Percentiles rank a stretch among this genome's conserved stretches.
Evolutionary conservation across 805 yeast species (phyloP).

Genomic region (Barnettozyma californica): DNA sequence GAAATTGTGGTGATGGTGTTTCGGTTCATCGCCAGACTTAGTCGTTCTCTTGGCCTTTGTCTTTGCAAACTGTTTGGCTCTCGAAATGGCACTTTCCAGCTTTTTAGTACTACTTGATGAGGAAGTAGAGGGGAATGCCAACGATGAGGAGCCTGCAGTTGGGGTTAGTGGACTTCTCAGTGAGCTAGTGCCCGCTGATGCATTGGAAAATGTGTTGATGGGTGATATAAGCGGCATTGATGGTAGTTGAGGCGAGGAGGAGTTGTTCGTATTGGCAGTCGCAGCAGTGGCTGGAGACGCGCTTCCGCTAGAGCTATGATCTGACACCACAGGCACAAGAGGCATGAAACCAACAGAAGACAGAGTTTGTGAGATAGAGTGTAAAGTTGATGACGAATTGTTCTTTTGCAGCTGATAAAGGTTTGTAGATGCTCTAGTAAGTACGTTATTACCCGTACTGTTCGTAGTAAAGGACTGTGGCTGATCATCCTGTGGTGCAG

Average conservation of each 20-base stretch:
- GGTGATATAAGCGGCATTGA: background rate
- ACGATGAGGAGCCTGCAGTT: background rate
- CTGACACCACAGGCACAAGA: constrained; percentile 9
- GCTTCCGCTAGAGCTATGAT: background rate
- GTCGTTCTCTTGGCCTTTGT: constrained; percentile 19
- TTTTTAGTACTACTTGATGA: constrained; percentile 4
- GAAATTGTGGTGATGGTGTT: constrained; percentile 13
- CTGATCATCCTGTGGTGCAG: background rate
- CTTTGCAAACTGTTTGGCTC: constrained; percentile 25
- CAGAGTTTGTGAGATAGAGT: constrained; percentile 20
- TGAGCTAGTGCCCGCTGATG: background rate
- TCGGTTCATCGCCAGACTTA: background rate
- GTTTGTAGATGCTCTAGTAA: background rate
- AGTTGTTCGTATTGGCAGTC: background rate
- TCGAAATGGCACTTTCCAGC: constrained; percentile 19
- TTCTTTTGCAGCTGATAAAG: constrained; percentile 1
- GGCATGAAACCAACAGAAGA: constrained; percentile 26
- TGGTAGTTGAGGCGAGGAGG: background rate
- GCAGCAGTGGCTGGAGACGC: background rate
- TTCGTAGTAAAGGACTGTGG: background rate
- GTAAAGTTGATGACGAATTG: constrained; percentile 22
- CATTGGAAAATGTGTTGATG: background rate
- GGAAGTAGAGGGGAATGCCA: background rate
- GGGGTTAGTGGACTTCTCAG: constrained; percentile 14
- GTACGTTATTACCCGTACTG: background rate